Evolutionary conservation across 2,329 filamentous ascomycete genomes (phyloP), one percentile per base, ranked within the genome.

Genomic region (Fusarium falciforme): DNA sequence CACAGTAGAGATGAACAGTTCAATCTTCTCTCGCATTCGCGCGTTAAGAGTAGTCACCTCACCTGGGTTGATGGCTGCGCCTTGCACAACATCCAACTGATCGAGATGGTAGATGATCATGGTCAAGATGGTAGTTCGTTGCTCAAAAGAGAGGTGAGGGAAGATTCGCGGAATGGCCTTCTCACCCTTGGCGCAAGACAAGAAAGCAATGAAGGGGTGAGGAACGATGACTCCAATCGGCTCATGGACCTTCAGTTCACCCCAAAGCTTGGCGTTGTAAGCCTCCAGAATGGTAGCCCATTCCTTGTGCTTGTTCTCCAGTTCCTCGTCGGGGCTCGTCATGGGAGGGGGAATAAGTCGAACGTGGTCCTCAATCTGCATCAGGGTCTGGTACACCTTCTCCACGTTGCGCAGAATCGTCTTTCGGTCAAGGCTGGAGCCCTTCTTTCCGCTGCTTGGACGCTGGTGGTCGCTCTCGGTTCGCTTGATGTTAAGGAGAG

Each of bases 61-160:
- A 17, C 93, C 93, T 10, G 91, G 89, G 11, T 89, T 89, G 57
- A 95, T 91, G 74, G 94, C 91, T 1, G 93, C 95, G 64, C 93
- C 90, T 65, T 93, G 91, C 67, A 98, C 93, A 59, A 99, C 96
- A 78, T 98, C 95, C 44, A 99, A 88, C 75, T 93, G 91, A 81
- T 98, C 96, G 35, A 99, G 91, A 78, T 98, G 95, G 61, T 98
- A 92, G 68, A 97, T 91, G 75, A 99, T 96, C 89, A 99, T 96
- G 6, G 96, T 99, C 71, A 99, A 88, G 72, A 98, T 94, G 1
- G 95, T 98, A 25, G 96, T 95, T 59, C 96, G 94, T 83, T 98
- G 95, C 80, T 98, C 93, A 71, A 95, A 93, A 73, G 93, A 93
- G 61, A 98, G 93, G 79, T 98, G 94, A 49, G 95, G 93, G 89